phyloP scores from a whole-genome alignment of 352 stramenopile species.

The Globisporangium solare region DNA sequence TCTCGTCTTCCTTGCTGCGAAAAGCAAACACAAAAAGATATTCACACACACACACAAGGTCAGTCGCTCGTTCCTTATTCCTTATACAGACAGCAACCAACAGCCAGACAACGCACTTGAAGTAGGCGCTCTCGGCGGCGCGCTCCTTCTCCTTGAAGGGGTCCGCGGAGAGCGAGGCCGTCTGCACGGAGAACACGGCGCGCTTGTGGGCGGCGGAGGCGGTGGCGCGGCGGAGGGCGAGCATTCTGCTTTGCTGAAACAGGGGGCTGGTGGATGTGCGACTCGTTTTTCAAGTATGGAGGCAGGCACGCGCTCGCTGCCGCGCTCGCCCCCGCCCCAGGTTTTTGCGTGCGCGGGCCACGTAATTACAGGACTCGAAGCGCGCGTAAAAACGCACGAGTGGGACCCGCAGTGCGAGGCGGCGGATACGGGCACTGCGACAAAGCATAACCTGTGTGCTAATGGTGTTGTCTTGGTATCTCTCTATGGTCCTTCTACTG shows the following conservation, averaged over 20 bases:
- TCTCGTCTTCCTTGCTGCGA: constrained; percentile 83
- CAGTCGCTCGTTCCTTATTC: not conserved
- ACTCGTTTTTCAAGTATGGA: too few relatives aligned
- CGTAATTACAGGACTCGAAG: constrained; percentile 4
- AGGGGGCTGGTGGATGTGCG: constrained; percentile 9
- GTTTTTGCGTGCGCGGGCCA: not conserved
- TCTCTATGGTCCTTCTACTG: too few relatives aligned
- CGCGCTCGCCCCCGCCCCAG: too few relatives aligned
- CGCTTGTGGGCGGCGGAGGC: constrained; percentile 38
- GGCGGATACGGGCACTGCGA: too few relatives aligned
- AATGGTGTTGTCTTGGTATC: too few relatives aligned
- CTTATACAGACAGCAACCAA: not conserved
- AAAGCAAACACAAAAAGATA: not conserved
- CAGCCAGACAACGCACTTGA: too few relatives aligned
- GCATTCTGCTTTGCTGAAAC: constrained; percentile 46
- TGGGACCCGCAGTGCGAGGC: too few relatives aligned
- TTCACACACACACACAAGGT: not conserved
- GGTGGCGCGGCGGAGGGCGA: constrained; percentile 57
- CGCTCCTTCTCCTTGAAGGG: constrained; percentile 66
- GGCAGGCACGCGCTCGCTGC: too few relatives aligned
- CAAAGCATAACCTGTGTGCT: too few relatives aligned
- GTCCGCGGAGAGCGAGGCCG: constrained; percentile 41
- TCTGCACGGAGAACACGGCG: constrained; percentile 38
- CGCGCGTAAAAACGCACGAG: constrained; percentile 8
- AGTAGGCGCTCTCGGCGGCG: constrained; percentile 69